Conservation (phyloP, 2,329 filamentous ascomycete species). For the Hypoxylon sp. region DNA sequence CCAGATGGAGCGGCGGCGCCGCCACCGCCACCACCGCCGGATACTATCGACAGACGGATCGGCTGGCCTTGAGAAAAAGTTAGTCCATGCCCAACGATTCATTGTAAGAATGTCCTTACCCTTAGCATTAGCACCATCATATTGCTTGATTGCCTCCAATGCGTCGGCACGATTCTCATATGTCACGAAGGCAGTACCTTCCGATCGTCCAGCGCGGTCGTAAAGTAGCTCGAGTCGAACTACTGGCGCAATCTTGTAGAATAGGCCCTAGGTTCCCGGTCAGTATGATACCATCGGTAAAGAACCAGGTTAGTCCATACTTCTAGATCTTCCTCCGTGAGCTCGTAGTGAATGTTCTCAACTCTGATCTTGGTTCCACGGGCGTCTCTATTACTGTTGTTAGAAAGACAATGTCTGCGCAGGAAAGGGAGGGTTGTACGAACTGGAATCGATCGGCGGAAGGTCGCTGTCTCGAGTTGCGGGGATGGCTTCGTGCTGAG, state of each 20-base stretch:
- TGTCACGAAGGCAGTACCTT: constrained; percentile 84
- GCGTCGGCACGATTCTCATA: constrained; percentile 79
- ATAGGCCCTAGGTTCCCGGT: constrained; percentile 72
- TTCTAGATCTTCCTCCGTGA: constrained; percentile 83
- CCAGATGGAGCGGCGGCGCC: too few species aligned
- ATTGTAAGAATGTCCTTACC: constrained; percentile 54
- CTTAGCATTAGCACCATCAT: constrained; percentile 89
- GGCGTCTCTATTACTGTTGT: constrained; percentile 53
- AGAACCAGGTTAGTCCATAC: constrained; percentile 54
- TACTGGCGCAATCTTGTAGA: constrained; percentile 78
- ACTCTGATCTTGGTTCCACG: constrained; percentile 78
- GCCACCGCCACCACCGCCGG: too few species aligned
- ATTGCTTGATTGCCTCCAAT: constrained; percentile 77
- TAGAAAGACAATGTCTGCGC: constrained; percentile 25
- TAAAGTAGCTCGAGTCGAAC: constrained; percentile 76
- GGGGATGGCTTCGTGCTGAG: constrained; percentile 40
- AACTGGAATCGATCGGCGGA: constrained; percentile 50
- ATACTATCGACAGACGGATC: constrained; percentile 75
- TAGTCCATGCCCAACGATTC: not conserved
- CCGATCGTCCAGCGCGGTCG: constrained; percentile 87
- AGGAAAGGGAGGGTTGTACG: constrained; percentile 16
- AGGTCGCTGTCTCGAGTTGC: constrained; percentile 47
- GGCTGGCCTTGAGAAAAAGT: constrained; percentile 68
- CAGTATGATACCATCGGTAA: constrained; percentile 32
- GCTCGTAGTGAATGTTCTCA: constrained; percentile 91